phyloP scores from a whole-genome alignment of 2,329 filamentous ascomycete genomes.

The Emmonsiellopsis sp. region DNA sequence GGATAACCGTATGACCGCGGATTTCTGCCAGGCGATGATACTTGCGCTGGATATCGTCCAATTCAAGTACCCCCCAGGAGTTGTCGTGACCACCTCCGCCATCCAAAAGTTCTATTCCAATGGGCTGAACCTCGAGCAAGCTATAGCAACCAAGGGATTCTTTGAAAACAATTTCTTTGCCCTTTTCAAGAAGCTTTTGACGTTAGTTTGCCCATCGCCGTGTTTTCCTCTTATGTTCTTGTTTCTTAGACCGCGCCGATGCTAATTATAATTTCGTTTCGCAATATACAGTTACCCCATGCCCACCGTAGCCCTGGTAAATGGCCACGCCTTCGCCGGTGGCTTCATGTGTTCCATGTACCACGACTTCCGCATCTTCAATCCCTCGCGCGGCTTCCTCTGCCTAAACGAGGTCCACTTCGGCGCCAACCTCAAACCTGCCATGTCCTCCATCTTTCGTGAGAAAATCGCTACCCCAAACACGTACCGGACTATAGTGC shows the following conservation, averaged over 20 bases:
- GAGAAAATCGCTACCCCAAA: constrained; percentile 49
- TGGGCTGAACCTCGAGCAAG: constrained; percentile 66
- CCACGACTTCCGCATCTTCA: constrained; percentile 75
- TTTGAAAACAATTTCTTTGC: constrained; percentile 52
- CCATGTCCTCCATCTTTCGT: constrained; percentile 67
- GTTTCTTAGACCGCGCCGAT: neutral
- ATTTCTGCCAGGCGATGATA: constrained; percentile 58
- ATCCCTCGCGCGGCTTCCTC: constrained; percentile 58
- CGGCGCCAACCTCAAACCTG: constrained; percentile 61
- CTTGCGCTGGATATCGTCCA: constrained; percentile 68
- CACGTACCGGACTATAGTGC: constrained; percentile 54
- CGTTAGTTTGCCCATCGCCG: constrained; percentile 24
- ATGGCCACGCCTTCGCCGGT: constrained; percentile 72
- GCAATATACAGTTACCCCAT: constrained; percentile 52
- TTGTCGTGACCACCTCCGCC: constrained; percentile 65
- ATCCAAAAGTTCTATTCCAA: constrained; percentile 76
- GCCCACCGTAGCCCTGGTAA: constrained; percentile 70
- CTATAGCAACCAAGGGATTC: constrained; percentile 51
- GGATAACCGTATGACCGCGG: constrained; percentile 65
- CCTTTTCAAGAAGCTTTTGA: constrained; percentile 56
- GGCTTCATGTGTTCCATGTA: constrained; percentile 75
- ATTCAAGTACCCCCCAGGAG: constrained; percentile 56
- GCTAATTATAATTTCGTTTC: neutral
- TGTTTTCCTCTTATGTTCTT: constrained; percentile 5
- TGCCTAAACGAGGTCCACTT: constrained; percentile 78